Conservation (phyloP, 1,284 basidiomycete species). For the Volvariella volvacea region DNA sequence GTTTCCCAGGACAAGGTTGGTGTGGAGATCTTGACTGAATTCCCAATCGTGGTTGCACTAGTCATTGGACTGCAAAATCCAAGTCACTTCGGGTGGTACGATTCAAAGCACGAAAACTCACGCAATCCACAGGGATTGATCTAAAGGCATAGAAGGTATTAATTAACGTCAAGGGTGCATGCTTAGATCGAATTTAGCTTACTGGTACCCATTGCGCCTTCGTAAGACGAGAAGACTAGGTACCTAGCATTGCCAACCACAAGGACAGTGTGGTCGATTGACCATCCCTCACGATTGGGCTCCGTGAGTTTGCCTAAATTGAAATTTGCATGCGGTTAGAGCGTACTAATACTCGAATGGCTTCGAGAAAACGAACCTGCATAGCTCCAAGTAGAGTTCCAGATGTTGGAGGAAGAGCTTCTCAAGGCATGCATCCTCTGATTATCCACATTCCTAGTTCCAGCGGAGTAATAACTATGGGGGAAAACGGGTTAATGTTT, state of each 20-base stretch:
- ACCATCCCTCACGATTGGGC: slow-evolving; percentile 29
- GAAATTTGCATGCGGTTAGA: background rate
- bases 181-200: no score
- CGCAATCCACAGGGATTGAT: slow-evolving; percentile 30
- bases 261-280: slow-evolving; percentile 28
- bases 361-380: slow-evolving; percentile 13
- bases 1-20: slow-evolving; percentile 29
- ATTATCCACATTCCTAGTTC: slow-evolving; percentile 25
- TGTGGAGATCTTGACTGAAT: slow-evolving; percentile 26
- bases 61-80: slow-evolving; percentile 20
- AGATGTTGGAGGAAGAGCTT: slow-evolving; percentile 27
- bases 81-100: background rate
- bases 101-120: slow-evolving; percentile 10
- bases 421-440: slow-evolving; percentile 27
- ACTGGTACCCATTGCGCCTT: no score
- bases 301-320: slow-evolving; percentile 20
- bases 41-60: slow-evolving; percentile 26
- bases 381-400: slow-evolving; percentile 28
- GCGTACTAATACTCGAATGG: background rate
- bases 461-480: slow-evolving; percentile 33
- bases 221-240: slow-evolving; percentile 28
- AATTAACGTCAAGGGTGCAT: no score
- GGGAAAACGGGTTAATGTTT: no score
- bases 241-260: slow-evolving; percentile 19
- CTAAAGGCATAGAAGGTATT: no score